phyloP scores from a whole-genome alignment of 768 basidiomycete genomes.

The Trametes cubensis region DNA sequence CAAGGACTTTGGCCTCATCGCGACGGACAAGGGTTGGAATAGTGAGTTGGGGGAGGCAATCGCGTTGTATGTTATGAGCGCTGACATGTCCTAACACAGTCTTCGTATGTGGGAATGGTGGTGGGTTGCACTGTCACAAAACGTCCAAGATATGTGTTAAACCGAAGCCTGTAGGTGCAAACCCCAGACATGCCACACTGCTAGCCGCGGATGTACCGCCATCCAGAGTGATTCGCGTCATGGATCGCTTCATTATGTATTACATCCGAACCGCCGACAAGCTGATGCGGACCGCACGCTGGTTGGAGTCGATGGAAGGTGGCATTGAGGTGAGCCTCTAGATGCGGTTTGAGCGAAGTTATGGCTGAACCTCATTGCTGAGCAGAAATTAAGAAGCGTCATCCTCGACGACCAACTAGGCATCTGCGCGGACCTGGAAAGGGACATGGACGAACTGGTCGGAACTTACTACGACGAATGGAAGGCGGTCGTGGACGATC shows the following conservation, averaged over 20 bases:
- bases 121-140: conserved; percentile 31
- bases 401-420: conserved; percentile 72
- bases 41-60: conserved; percentile 34
- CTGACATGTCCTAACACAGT: conserved; percentile 36
- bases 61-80: too few species aligned
- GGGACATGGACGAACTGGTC: conserved; percentile 65
- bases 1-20: conserved; percentile 77
- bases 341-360: not conserved
- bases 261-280: conserved; percentile 77
- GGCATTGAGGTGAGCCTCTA: conserved; percentile 53
- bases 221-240: conserved; percentile 58
- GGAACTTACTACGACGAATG: conserved; percentile 72
- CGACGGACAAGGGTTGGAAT: conserved; percentile 82
- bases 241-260: conserved; percentile 67
- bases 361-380: not conserved
- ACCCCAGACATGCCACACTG: conserved; percentile 59
- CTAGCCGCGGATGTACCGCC: conserved; percentile 71
- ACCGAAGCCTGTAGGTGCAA: conserved; percentile 21
- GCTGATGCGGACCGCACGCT: conserved; percentile 71
- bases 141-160: not conserved
- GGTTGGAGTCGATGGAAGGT: conserved; percentile 72
- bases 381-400: conserved; percentile 60
- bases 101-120: conserved; percentile 75
- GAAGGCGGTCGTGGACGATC: conserved; percentile 61
- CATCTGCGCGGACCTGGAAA: conserved; percentile 69